Evolutionary conservation across 1,284 basidiomycete genomes (phyloP).

Genomic region (Trichosporon sp.): DNA sequence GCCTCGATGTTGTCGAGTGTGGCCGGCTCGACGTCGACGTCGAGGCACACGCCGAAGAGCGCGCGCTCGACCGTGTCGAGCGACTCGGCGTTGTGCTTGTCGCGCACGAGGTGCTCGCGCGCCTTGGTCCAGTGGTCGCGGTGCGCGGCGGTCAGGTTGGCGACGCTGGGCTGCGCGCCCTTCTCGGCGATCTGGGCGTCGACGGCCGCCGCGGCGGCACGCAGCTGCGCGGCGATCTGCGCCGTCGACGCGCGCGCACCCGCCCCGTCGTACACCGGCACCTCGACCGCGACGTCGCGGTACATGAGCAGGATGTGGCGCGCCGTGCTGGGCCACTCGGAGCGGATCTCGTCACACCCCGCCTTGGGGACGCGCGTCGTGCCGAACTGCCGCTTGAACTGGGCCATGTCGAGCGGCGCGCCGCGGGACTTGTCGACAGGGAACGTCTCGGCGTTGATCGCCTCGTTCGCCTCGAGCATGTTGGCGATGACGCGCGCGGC

Average conservation of each 20-base stretch:
- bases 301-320: constrained; percentile 15
- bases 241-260: constrained; percentile 8
- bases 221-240: constrained; percentile 16
- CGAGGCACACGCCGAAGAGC: constrained; percentile 16
- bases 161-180: constrained; percentile 8
- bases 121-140: constrained; percentile 15
- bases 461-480: constrained; percentile 17
- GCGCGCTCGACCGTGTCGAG: constrained; percentile 9
- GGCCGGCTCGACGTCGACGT: constrained; percentile 13
- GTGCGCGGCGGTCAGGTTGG: constrained; percentile 16
- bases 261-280: constrained; percentile 10
- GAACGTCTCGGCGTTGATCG: constrained; percentile 16
- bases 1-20: constrained; percentile 2
- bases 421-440: constrained; percentile 10
- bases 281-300: constrained; percentile 7
- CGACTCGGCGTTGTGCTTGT: constrained; percentile 8
- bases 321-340: constrained; percentile 7
- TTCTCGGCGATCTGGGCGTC: constrained; percentile 6
- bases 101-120: constrained; percentile 6
- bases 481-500: constrained; percentile 12
- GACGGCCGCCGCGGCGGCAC: background rate
- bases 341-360: constrained; percentile 6
- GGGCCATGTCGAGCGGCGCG: constrained; percentile 16
- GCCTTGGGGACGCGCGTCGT: constrained; percentile 16
- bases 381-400: constrained; percentile 20